These are phyloP conservation scores for Aspergillus ochraceus DNA, from an alignment of 2,329 filamentous ascomycete species.

Conservation along the genomic window DNA sequence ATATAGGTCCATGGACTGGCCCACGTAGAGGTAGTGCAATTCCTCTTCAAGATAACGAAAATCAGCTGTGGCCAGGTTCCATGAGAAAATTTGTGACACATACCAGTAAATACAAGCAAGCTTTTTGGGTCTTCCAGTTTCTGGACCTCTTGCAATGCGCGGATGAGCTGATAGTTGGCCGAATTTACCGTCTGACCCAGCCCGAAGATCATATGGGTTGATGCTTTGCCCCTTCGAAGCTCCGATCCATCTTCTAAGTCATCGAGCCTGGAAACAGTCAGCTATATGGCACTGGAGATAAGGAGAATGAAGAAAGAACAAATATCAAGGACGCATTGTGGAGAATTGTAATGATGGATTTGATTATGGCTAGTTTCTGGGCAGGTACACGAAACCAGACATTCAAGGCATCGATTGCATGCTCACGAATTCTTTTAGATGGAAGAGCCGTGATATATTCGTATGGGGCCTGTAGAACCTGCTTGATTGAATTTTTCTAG, in stretches of 20 bases:
- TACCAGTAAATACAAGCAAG: too few relatives aligned
- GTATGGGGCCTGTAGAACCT: conserved; percentile 1
- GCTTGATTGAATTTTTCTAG: too few relatives aligned
- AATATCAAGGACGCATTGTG: conserved; percentile 42
- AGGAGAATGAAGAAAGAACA: background rate
- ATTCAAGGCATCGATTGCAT: conserved; percentile 40
- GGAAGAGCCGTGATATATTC: conserved; percentile 34
- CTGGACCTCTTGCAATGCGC: conserved; percentile 28
- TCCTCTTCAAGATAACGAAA: conserved; percentile 24
- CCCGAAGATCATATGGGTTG: conserved; percentile 46
- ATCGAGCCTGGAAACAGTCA: conserved; percentile 33
- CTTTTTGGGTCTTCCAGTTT: conserved; percentile 7
- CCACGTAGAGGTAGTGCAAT: conserved; percentile 37
- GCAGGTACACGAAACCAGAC: conserved; percentile 36
- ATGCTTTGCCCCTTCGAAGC: conserved; percentile 43
- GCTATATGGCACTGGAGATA: background rate
- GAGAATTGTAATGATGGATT: conserved; percentile 37
- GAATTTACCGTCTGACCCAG: conserved; percentile 47
- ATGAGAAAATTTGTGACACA: too few relatives aligned
- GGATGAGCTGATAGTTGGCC: conserved; percentile 44
- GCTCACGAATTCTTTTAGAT: conserved; percentile 38
- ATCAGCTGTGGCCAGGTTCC: too few relatives aligned
- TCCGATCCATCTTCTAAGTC: conserved; percentile 46
- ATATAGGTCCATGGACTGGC: conserved; percentile 43
- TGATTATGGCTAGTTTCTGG: conserved; percentile 31